Base-by-base conservation (phyloP, 176 grass and related monocot genomes). In the Musa beccarii region DNA sequence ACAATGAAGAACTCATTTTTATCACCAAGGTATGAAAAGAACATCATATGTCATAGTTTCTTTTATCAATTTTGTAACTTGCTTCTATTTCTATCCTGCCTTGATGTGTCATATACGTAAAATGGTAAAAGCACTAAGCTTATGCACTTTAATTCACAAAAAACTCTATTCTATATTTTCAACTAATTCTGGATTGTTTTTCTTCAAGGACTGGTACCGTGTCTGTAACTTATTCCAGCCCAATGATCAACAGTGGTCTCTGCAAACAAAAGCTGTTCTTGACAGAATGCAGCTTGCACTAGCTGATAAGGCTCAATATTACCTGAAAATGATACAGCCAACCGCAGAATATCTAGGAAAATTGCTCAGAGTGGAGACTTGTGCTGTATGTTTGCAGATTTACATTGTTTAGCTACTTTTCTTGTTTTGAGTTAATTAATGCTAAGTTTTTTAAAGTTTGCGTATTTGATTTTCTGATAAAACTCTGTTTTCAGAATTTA, bases 1-100 rank as follows among this genome's bases (percentile, higher is more conserved):
- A 77, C 22, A 77, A 77, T 26, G 75, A 77, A 66, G 75, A 77
- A 49, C 61, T 77, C 13, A 77, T 77, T 53, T 77, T 53, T 77
- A 24, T 52, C 22, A 66, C 62, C 50, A 77, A 77, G 75, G 75
- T 77, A 53, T 16, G 21, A 11, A 25, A 25, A 29, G 13, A 9
- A 23, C 14, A 75, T 77, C 15, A 49, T 51, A 50, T 62, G 20
- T 15, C 15, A 54, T 8, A 53, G 7, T 51, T 1, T 70, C 19
- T 70, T 10, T 2, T 52, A 53, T 51, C 11, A 51, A 43, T 13
- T 66, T 77, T 25, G 15, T 43, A 59, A 49, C 53, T 61, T 61
- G 25, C 9, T 43, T 21, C 61, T 49, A 10, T 62, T 20, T 9
- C 12, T 43, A 29, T 49, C 3, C 21, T 21, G 2, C 49, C 1